Evolutionary conservation across 176 grass and related monocot genomes (phyloP), one percentile per base, ranked within the genome.

Genomic region (Eragrostis curvula): DNA sequence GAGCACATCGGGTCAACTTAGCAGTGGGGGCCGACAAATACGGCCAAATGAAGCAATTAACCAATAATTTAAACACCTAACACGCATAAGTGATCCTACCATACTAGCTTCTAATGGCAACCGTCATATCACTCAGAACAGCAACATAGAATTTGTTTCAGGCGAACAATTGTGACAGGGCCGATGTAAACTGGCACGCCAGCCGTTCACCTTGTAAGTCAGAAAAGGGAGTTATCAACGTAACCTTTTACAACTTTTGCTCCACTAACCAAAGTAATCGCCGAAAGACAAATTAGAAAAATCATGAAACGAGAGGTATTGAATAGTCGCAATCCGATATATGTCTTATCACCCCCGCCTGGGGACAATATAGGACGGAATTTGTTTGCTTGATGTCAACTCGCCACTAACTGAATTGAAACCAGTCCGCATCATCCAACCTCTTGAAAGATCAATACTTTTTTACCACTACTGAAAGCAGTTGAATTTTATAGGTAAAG

Each of bases 311-410:
- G 27, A 79, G 58, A 21, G 42, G 48, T 29, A 27, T 11, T 73
- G 77, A 18, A 74, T 68, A 68, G 70, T 81, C 47, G n/a, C 68
- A 44, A 86, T 86, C 75, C 67, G 13, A 79, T 72, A 42, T 12
- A 76, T 65, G 64, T 63, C 75, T 48, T 43, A 55, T 65, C 84
- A 66, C 81, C 45, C 85, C 56, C 44, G 20, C 23, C 65, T 5
- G 36, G 46, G 62, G 36, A 24, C 76, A 86, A 64, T 5, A 1
- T 8, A 60, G 65, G 48, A 66, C 24, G 9, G 45, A 70, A 76
- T 74, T 49, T n/a, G 60, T 52, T 80, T 28, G 30, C 6, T 52
- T 84, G 76, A 85, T 85, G 77, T 85, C 70, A 81, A 70, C 52
- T 60, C 45, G 17, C 41, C 81, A 89, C 76, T 80, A 79, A 10